These are phyloP conservation scores for Elymus sibiricus DNA, from an alignment of 176 grass and related monocot species.

Conservation along the genomic window DNA sequence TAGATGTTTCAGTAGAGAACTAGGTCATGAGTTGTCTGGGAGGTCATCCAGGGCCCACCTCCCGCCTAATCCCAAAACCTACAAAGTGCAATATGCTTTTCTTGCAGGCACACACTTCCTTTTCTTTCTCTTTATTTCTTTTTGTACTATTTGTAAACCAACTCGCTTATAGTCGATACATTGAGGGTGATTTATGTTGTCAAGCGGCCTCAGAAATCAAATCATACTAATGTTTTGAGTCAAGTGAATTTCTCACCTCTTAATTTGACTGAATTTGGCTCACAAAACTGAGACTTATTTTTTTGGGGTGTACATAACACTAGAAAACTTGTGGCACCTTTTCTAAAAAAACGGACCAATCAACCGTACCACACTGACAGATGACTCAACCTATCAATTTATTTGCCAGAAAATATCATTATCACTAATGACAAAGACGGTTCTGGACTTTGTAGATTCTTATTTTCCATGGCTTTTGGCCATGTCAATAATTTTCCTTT, in stretches of 20 bases:
- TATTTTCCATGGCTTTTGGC: neutral
- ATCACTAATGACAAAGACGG: too few species aligned
- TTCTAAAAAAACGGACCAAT: neutral
- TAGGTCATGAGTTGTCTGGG: slow-evolving; percentile 7
- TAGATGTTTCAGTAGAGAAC: neutral
- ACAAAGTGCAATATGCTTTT: neutral
- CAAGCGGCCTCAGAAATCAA: neutral
- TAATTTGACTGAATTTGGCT: neutral
- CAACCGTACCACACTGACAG: neutral
- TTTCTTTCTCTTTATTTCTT: neutral
- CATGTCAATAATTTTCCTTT: neutral
- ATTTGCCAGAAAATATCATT: too few species aligned
- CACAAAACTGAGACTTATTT: too few species aligned
- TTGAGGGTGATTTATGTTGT: neutral
- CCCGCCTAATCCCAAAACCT: slow-evolving; percentile 8
- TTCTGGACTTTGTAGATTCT: neutral
- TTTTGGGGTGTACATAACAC: neutral
- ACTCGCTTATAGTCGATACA: neutral
- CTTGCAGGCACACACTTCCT: neutral
- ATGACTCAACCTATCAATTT: neutral
- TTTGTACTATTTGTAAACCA: neutral
- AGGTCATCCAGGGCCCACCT: neutral
- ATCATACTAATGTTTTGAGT: neutral
- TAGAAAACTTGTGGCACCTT: neutral
- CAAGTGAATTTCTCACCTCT: neutral